Evolutionary conservation across 2,329 filamentous ascomycete species (phyloP).

Genomic region (Drechmeria coniospora): DNA sequence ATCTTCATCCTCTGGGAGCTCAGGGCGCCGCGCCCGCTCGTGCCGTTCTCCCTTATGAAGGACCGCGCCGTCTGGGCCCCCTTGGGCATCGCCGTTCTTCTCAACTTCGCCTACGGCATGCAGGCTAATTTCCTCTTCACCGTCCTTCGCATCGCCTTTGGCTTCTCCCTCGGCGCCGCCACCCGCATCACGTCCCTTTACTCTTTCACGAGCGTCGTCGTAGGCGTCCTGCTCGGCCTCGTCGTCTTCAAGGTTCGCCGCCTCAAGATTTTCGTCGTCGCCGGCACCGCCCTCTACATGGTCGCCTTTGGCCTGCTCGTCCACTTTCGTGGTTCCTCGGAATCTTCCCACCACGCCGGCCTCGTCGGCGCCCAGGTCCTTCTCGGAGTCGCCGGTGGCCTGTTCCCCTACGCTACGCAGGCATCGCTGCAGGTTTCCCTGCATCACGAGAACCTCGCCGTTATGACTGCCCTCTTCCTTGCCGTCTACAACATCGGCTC

Average conservation of each 20-base stretch:
- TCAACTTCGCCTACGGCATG: conserved; percentile 38
- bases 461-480: conserved; percentile 22
- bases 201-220: conserved; percentile 34
- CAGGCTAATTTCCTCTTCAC: conserved; percentile 46
- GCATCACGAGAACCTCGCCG: conserved; percentile 20
- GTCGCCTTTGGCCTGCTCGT: conserved; percentile 42
- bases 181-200: conserved; percentile 43
- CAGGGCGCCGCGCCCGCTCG: conserved; percentile 30
- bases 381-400: conserved; percentile 40
- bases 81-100: conserved; percentile 33
- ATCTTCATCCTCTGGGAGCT: conserved; percentile 39
- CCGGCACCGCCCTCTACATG: conserved; percentile 39
- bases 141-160: conserved; percentile 40
- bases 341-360: conserved; percentile 25
- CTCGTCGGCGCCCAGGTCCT: conserved; percentile 42
- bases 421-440: conserved; percentile 23
- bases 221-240: conserved; percentile 33
- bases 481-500: conserved; percentile 26
- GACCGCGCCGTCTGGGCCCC: conserved; percentile 46
- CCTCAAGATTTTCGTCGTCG: conserved; percentile 42
- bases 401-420: conserved; percentile 32
- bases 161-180: conserved; percentile 36
- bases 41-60: conserved; percentile 41
- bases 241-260: conserved; percentile 35
- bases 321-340: conserved; percentile 33